Base-by-base conservation (phyloP, 768 basidiomycete genomes). In the Cystoderma amianthinum region DNA sequence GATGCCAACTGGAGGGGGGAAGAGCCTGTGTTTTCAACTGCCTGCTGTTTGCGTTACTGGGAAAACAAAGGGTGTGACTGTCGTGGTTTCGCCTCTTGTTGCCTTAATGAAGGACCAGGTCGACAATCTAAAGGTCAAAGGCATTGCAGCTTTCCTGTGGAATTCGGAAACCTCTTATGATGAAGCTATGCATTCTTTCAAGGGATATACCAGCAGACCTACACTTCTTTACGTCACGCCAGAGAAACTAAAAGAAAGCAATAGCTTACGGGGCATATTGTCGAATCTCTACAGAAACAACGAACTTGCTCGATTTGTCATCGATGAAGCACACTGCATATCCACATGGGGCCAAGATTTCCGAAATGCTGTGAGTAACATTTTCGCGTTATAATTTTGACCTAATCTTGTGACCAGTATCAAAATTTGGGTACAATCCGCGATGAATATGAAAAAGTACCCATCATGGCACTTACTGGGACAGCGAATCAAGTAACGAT, bases 281-380 rank as follows among this genome's bases (percentile, higher is more conserved):
- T 48, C 58, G 15, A 59, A 64, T n/a, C 64, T 97, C 2, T 71
- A 92, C 52, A 54, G 62, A 4, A 55, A 63, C 18, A 64, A 70
- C 3, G 64, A 74, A 43, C 57, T 99, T 30, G 92, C 90, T 11
- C 69, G 95, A 22, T 95, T 99, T 56, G 93, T 96, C 1, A 75
- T 97, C 38, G 96, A 99, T 56, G 96, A 99, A 58, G 95, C 93
- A 2, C 96, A 99, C 58, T 92, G 91, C 57, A 87, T 98, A 32
- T 83, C 81, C 11, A 81, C 82, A 16, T 98, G 96, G 96, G 96
- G 95, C 4, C 81, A 93, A 53, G 85, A 93, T 56, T 94, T 96
- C 54, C 79, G 95, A 38, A 76, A 78, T n/a, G 77, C 85, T 18
- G 86, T 88, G 61, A 50, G 82, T 42, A 24, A 22, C 24, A 16